phyloP scores from a whole-genome alignment of 805 yeast species.

The Jamesozyma hellenica region DNA sequence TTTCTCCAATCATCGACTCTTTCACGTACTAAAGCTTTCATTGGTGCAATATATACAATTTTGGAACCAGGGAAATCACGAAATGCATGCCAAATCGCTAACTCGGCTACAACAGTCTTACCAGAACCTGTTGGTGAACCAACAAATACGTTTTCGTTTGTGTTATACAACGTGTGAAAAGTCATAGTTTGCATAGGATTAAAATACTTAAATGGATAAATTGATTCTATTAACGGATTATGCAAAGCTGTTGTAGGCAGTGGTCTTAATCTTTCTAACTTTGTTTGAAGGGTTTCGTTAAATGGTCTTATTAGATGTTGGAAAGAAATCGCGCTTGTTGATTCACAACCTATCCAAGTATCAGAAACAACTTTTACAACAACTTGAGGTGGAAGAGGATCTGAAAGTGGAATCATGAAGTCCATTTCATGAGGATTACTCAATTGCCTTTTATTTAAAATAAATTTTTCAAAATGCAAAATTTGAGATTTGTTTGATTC shows the following conservation, averaged over 20 bases:
- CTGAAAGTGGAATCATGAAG: conserved; percentile 83
- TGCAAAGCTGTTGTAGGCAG: conserved; percentile 76
- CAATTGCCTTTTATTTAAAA: conserved; percentile 51
- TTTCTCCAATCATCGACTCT: conserved; percentile 83
- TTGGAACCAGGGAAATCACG: conserved; percentile 71
- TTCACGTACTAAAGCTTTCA: conserved; percentile 92
- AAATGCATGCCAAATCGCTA: conserved; percentile 96
- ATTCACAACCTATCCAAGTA: conserved; percentile 80
- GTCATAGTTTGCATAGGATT: conserved; percentile 99
- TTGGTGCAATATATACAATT: conserved; percentile 85
- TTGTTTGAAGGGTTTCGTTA: conserved; percentile 78
- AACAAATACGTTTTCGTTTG: conserved; percentile 70
- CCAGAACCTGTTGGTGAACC: conserved; percentile 99
- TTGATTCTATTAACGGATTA: conserved; percentile 51
- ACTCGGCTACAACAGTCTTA: conserved; percentile 91
- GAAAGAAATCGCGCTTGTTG: conserved; percentile 68
- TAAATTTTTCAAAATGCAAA: conserved; percentile 72
- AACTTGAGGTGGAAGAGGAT: conserved; percentile 85
- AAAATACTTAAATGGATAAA: conserved; percentile 77
- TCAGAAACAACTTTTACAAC: conserved; percentile 74
- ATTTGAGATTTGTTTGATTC: conserved; percentile 66
- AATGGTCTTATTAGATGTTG: conserved; percentile 84
- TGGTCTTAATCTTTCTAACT: conserved; percentile 71
- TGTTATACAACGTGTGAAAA: conserved; percentile 78
- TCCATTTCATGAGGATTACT: conserved; percentile 60